Evolutionary conservation across 495 filamentous ascomycete species (phyloP), one percentile per base, ranked within the genome.

Genomic region (Tricharina praecox): DNA sequence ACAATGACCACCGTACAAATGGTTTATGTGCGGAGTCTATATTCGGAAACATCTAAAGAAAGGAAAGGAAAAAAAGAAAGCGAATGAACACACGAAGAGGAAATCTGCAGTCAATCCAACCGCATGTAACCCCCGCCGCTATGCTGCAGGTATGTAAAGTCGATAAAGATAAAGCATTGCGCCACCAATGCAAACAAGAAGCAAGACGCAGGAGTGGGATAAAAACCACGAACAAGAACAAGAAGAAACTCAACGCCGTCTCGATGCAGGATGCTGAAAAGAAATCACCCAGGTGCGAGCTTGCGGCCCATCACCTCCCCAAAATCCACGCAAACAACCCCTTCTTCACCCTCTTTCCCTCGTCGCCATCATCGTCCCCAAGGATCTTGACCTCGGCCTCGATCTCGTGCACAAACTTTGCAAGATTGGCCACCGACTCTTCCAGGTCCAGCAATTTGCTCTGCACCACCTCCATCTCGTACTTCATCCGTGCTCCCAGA

Each of bases 391-490:
- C 76, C 35, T 81, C 71, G 28, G 64, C 67, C 66, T 97, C 92
- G 18, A 94, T 70, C 44, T 81, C 75, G 34, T 73, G 68, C 2
- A 97, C 85, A 58, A 85, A 80, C 26, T 74, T 70, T 60, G 81
- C 83, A 59, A 92, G 92, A 46, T 90, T 83, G 15, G 62, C 67
- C 8, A 93, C 71, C 0, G 82, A 82, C 41, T 83, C 77, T 55
- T 94, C 88, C 28, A 94, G 80, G 55, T 97, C 90, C 50, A 81
- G 74, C 25, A 95, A 81, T 56, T 83, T 85, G 16, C 78, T 79
- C 40, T 80, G 71, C 19, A 97, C 67, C 19, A 76, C 80, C 43
- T 76, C 74, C 28, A 96, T 74, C 66, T 97, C 92, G 62, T 97
- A 97, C 56, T 97, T 88, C 50, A 97, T 68, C 69, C 88, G 90